Evolutionary conservation across 305 asterid species (phyloP).

Genomic region (Fraxinus velutina): DNA sequence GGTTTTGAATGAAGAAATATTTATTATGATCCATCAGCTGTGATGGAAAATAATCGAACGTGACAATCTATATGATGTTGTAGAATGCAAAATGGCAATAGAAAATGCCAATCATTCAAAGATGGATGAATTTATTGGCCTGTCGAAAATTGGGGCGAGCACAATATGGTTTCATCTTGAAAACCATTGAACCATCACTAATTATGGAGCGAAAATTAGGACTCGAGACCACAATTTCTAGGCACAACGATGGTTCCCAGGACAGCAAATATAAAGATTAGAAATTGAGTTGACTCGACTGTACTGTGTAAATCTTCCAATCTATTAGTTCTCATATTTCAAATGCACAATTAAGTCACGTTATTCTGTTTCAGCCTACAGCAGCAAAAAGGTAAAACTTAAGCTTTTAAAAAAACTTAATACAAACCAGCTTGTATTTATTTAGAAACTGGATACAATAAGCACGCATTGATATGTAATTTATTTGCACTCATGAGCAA

Average conservation of each 20-base stretch:
- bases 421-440: constrained; percentile 4
- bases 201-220: not conserved
- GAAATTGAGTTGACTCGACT: not conserved
- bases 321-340: not conserved
- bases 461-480: constrained; percentile 6
- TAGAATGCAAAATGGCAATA: not conserved
- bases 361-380: not conserved
- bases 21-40: not conserved
- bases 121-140: not conserved
- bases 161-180: not conserved
- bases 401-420: not conserved
- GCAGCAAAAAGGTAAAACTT: not conserved
- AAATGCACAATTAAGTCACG: not conserved
- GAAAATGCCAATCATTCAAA: not conserved
- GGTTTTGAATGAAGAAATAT: not conserved
- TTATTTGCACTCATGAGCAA: not conserved
- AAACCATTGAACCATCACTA: not conserved
- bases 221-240: not conserved
- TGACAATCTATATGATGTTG: not conserved
- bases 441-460: constrained; percentile 6
- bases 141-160: not conserved
- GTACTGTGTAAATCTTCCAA: not conserved
- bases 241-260: not conserved
- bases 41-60: not conserved
- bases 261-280: not conserved